These are phyloP conservation scores for Stachybotrys elegans DNA, from an alignment of 2,329 filamentous ascomycete species.

Conservation along the genomic window DNA sequence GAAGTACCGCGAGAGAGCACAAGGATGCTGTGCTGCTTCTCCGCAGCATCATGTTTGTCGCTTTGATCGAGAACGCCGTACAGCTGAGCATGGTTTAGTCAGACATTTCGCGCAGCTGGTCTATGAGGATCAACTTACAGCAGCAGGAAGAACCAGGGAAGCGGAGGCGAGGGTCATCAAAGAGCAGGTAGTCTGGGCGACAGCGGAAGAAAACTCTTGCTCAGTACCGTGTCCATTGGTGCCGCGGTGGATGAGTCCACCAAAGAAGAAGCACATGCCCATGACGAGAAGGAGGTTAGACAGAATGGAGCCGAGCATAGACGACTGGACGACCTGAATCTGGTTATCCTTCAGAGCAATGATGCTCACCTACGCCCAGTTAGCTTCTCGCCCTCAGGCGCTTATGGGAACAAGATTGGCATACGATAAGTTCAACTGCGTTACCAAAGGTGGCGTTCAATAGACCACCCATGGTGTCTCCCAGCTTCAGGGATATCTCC, in stretches of 20 bases:
- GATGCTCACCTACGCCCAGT: slow-evolving; percentile 67
- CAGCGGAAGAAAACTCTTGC: slow-evolving; percentile 69
- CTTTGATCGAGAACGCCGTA: slow-evolving; percentile 57
- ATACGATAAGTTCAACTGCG: slow-evolving; percentile 72
- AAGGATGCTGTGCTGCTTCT: slow-evolving; percentile 54
- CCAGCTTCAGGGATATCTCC: slow-evolving; percentile 67
- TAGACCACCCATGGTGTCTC: slow-evolving; percentile 68
- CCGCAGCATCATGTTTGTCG: slow-evolving; percentile 31
- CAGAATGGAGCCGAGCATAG: slow-evolving; percentile 92
- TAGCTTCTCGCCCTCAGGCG: slow-evolving; percentile 3
- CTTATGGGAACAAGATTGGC: slow-evolving; percentile 11
- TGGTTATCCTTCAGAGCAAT: slow-evolving; percentile 80
- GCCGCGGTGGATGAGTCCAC: slow-evolving; percentile 60
- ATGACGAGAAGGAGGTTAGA: slow-evolving; percentile 89
- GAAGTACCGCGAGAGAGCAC: slow-evolving; percentile 71
- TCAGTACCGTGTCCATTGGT: slow-evolving; percentile 55
- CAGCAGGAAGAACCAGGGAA: slow-evolving; percentile 73
- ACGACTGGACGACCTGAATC: slow-evolving; percentile 94
- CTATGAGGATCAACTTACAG: slow-evolving; percentile 35
- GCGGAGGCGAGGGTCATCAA: slow-evolving; percentile 72
- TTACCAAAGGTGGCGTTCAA: slow-evolving; percentile 77
- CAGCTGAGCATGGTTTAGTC: slow-evolving; percentile 37
- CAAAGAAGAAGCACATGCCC: slow-evolving; percentile 75
- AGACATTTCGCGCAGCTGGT: background rate
- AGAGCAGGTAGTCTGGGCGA: slow-evolving; percentile 71